Base-by-base conservation (phyloP, 257 asterid genomes). In the Craterostigma plantagineum region DNA sequence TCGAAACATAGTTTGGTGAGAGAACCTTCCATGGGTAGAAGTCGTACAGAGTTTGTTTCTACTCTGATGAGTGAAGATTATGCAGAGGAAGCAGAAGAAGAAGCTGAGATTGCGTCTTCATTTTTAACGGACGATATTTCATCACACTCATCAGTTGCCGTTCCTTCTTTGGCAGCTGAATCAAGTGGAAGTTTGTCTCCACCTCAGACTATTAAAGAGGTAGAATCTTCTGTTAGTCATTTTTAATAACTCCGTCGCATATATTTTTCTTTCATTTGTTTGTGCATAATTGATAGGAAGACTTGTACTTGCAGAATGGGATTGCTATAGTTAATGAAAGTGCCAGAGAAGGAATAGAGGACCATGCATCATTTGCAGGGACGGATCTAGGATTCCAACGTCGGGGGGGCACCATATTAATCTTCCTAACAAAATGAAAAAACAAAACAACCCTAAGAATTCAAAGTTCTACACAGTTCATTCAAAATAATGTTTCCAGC, bases 61-160 rank as follows among this genome's bases (percentile, higher is more conserved):
- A 61, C 73, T 35, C 43, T 75, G 59, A 62, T 68, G 75, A 55
- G 51, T 60, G 86, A 75, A 65, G 86, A 75, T 60, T 75, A 69
- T 46, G 67, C 71, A 30, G 92, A 75, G 50, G 86, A 75, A 39
- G 92, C 71, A 54, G 30, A n/a, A n/a, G n/a, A n/a, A n/a, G n/a
- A n/a, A n/a, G n/a, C n/a, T n/a, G n/a, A 23, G 30, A 6, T 23
- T 23, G 54, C 55, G 27, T 62, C 68, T 44, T 67, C 77, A 9
- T 60, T 50, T 47, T 64, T 71, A 35, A 69, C 92, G 0, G 86
- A 75, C 56, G 92, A 75, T 67, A 68, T 54, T 62, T 74, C 86
- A 46, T 68, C 79, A 8, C 81, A 71, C 58, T 71, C 92, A 23
- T 23, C 30, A 6, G 30, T 6, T 6, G 30, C 30, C 30, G 30